Percentiles rank a stretch among this genome's conserved stretches.
These are phyloP conservation scores for Acanthamoeba sp. DNA, from an alignment of 208 protist species.

Conservation along the genomic window DNA sequence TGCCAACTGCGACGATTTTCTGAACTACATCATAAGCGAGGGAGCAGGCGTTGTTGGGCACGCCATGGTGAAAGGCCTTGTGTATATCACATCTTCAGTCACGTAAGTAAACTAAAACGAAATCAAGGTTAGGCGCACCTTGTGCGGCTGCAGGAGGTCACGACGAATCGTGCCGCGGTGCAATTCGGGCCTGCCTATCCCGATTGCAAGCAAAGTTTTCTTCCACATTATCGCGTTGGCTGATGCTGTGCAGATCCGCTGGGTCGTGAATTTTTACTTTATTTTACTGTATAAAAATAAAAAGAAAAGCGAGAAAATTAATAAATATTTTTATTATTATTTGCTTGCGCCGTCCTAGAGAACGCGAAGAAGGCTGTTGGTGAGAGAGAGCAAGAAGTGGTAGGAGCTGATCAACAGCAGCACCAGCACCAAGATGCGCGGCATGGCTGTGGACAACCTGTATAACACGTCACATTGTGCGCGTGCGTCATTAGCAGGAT, in stretches of 20 bases:
- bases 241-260: too few species aligned
- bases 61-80: conserved; percentile 65
- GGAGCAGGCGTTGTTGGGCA: conserved; percentile 34
- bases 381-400: not conserved
- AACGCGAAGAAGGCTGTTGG: conserved; percentile 2
- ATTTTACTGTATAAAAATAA: not conserved
- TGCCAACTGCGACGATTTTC: conserved; percentile 57
- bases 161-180: not conserved
- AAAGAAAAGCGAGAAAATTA: too few species aligned
- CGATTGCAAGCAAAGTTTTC: conserved; percentile 49
- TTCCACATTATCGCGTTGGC: too few species aligned
- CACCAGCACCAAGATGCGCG: conserved; percentile 38
- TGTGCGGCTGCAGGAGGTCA: not conserved
- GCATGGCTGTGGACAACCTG: conserved; percentile 41
- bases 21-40: conserved; percentile 60
- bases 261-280: not conserved
- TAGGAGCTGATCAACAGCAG: conserved; percentile 44
- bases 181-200: conserved; percentile 47
- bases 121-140: not conserved
- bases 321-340: not conserved
- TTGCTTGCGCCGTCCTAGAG: not conserved
- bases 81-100: not conserved
- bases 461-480: not conserved
- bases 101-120: not conserved
- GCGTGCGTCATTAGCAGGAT: too few species aligned